These are phyloP conservation scores for Torulaspora delbrueckii DNA, from an alignment of 805 yeast species.

Conservation along the genomic window DNA sequence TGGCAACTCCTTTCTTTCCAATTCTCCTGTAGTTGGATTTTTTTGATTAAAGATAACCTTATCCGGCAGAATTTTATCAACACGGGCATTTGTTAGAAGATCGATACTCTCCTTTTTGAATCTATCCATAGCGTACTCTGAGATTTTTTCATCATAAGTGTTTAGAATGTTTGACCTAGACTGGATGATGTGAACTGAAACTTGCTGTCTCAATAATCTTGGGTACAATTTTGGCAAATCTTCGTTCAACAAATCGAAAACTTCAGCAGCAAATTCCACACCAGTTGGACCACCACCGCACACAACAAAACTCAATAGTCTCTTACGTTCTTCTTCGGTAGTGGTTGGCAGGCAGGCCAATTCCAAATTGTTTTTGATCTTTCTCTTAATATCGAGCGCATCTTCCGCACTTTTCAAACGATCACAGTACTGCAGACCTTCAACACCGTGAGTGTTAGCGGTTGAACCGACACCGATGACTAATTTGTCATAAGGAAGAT, in stretches of 20 bases:
- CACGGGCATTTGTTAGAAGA: constrained; percentile 60
- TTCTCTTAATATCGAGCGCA: constrained; percentile 51
- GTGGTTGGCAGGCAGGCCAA: constrained; percentile 63
- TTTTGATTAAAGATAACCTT: constrained; percentile 55
- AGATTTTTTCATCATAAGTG: constrained; percentile 61
- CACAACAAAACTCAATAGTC: constrained; percentile 55
- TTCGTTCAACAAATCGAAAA: constrained; percentile 60
- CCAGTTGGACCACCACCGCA: constrained; percentile 80
- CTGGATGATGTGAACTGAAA: constrained; percentile 64
- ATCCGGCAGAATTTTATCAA: constrained; percentile 51
- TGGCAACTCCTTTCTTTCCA: constrained; percentile 46
- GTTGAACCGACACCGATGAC: constrained; percentile 67
- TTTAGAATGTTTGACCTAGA: constrained; percentile 63
- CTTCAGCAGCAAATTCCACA: constrained; percentile 69
- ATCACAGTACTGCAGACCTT: constrained; percentile 58
- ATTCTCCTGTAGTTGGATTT: constrained; percentile 39
- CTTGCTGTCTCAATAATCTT: constrained; percentile 53
- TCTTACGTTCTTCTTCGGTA: constrained; percentile 56
- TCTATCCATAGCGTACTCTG: constrained; percentile 59
- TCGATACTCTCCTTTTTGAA: constrained; percentile 60
- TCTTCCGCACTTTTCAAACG: constrained; percentile 64
- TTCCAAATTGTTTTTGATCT: constrained; percentile 53
- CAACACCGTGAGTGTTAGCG: constrained; percentile 65
- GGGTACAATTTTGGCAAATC: constrained; percentile 57
- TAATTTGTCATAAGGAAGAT: constrained; percentile 67